phyloP scores from a whole-genome alignment of 805 yeast genomes.

The Wickerhamomyces xylosicus region DNA sequence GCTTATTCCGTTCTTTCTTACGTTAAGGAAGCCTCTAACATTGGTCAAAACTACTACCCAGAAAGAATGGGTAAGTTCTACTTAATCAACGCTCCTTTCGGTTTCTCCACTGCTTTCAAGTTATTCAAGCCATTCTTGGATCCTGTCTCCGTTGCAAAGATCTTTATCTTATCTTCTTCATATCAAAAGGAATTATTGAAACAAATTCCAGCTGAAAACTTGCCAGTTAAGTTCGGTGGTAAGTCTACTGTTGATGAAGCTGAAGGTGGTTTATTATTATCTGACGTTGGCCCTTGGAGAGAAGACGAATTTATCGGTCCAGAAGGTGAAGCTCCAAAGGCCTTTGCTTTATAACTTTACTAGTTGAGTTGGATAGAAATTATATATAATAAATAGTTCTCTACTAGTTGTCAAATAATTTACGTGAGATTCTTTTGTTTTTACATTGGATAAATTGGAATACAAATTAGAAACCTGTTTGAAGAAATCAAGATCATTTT shows the following conservation, averaged over 20 bases:
- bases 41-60: constrained; percentile 96
- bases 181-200: constrained; percentile 77
- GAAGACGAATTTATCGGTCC: constrained; percentile 82
- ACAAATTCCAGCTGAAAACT: constrained; percentile 89
- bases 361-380: too few species aligned
- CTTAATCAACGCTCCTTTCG: constrained; percentile 93
- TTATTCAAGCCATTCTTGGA: constrained; percentile 90
- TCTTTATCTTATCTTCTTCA: constrained; percentile 72
- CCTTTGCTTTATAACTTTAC: constrained; percentile 19
- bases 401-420: too few species aligned
- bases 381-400: too few species aligned
- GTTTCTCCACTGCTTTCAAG: constrained; percentile 89
- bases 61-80: constrained; percentile 99
- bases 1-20: constrained; percentile 81
- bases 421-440: too few species aligned
- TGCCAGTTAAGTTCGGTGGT: constrained; percentile 91
- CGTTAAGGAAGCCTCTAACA: constrained; percentile 85
- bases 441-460: too few species aligned
- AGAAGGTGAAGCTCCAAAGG: constrained; percentile 85
- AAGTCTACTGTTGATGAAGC: constrained; percentile 49
- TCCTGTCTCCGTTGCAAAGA: constrained; percentile 94
- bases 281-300: constrained; percentile 98
- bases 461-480: too few species aligned
- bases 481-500: too few species aligned
- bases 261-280: constrained; percentile 73